Conservation (phyloP, 1,284 basidiomycete species). For the Kalmanozyma brasiliensis region DNA sequence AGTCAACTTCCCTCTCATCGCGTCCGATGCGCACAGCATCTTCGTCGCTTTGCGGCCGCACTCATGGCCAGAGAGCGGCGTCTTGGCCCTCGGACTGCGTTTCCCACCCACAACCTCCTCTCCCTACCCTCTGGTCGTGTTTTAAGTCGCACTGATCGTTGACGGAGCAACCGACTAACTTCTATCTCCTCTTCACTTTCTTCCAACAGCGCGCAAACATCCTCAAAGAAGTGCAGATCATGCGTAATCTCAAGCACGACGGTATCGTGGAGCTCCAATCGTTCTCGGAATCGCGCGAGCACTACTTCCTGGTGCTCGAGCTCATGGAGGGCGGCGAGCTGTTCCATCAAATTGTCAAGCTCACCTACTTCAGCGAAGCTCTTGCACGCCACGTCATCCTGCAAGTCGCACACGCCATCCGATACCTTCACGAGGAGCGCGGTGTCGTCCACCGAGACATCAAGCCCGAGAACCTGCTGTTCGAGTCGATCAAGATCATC, state of each 20-base stretch:
- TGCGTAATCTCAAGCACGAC: conserved; percentile 92
- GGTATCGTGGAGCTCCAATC: conserved; percentile 76
- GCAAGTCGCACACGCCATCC: conserved; percentile 94
- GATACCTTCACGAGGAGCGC: conserved; percentile 95
- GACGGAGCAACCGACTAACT: conserved; percentile 17
- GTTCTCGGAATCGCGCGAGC: conserved; percentile 81
- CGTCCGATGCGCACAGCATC: conserved; percentile 21
- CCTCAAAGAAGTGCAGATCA: conserved; percentile 99
- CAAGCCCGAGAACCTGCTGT: conserved; percentile 97
- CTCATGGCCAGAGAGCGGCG: conserved; percentile 49
- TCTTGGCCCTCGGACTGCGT: conserved; percentile 8
- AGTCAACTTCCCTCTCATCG: not conserved
- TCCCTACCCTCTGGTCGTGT: not conserved
- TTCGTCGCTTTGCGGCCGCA: conserved; percentile 42
- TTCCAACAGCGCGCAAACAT: conserved; percentile 88
- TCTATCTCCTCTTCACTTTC: conserved; percentile 32
- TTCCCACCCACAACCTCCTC: conserved; percentile 9
- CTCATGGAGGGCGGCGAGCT: conserved; percentile 86
- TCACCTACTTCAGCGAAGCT: conserved; percentile 94
- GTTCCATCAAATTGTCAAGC: conserved; percentile 99
- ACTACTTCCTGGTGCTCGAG: conserved; percentile 95
- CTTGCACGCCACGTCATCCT: conserved; percentile 85
- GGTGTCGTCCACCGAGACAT: conserved; percentile 99
- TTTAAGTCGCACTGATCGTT: not conserved
- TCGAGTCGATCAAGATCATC: conserved; percentile 90